phyloP scores from a whole-genome alignment of 768 basidiomycete genomes.

The Fibroporia radiculosa region DNA sequence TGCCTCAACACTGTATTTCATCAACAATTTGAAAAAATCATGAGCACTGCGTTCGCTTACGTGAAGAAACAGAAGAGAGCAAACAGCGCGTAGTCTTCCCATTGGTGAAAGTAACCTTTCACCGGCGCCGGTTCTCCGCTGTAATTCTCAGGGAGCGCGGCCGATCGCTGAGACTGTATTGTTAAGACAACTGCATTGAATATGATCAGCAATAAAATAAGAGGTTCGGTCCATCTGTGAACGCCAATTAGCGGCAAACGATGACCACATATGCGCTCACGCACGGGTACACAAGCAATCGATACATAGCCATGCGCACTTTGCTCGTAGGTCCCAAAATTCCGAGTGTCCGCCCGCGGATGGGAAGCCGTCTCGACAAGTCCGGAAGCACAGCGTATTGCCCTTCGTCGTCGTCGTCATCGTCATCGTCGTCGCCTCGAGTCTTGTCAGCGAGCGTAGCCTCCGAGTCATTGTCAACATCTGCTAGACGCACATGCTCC shows the following conservation, averaged over 20 bases:
- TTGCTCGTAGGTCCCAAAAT: constrained; percentile 63
- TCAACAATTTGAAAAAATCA: constrained; percentile 6
- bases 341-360: constrained; percentile 76
- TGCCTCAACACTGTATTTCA: constrained; percentile 60
- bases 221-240: constrained; percentile 77
- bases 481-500: constrained; percentile 47
- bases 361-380: constrained; percentile 35
- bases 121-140: constrained; percentile 33
- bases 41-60: constrained; percentile 34
- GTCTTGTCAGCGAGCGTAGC: constrained; percentile 15
- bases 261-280: constrained; percentile 24
- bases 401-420: constrained; percentile 23
- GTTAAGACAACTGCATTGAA: constrained; percentile 76
- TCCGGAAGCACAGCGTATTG: constrained; percentile 28
- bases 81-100: constrained; percentile 90
- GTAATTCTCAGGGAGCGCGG: constrained; percentile 40
- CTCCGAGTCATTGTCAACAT: constrained; percentile 30
- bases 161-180: constrained; percentile 62
- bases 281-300: constrained; percentile 65
- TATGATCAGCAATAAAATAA: constrained; percentile 77
- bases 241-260: not conserved
- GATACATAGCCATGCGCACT: constrained; percentile 56
- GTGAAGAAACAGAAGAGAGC: constrained; percentile 80
- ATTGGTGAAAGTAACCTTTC: constrained; percentile 74
- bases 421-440: constrained; percentile 23